These are phyloP conservation scores for Marchantia paleacea DNA, from an alignment of 225 moss, liverwort and hornwort genomes.

Conservation along the genomic window DNA sequence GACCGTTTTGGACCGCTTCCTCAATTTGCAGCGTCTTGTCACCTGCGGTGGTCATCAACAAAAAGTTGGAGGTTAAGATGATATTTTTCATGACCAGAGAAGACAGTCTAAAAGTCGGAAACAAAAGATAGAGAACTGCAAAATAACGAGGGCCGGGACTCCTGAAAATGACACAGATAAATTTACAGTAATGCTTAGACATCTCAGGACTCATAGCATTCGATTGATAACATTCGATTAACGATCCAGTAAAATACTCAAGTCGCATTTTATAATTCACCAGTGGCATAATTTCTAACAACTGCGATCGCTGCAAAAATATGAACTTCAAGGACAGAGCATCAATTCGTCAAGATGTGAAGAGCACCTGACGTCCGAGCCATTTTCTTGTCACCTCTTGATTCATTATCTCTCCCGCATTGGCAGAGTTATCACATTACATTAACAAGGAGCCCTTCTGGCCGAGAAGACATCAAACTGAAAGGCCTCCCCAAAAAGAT, in stretches of 20 bases:
- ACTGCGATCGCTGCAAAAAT: neutral
- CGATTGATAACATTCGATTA: too few relatives aligned
- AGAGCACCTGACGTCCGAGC: conserved; percentile 39
- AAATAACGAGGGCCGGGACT: neutral
- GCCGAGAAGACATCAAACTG: neutral
- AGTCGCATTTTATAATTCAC: neutral
- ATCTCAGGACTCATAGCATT: too few relatives aligned
- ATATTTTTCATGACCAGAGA: neutral
- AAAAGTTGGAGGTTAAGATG: neutral
- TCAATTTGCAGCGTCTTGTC: conserved; percentile 31
- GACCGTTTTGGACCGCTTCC: conserved; percentile 29
- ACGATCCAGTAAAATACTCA: neutral
- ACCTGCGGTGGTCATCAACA: conserved; percentile 27
- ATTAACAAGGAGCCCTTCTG: neutral
- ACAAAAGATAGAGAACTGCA: neutral
- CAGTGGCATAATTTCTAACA: neutral
- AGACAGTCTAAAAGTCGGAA: neutral
- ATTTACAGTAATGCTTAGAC: too few relatives aligned
- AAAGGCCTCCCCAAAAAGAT: too few relatives aligned
- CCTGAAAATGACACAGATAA: neutral
- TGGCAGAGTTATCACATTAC: neutral
- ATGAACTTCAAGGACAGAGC: neutral
- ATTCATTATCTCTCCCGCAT: conserved; percentile 20
- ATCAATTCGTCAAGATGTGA: neutral
- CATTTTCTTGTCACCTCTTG: conserved; percentile 31